A percentile compares a stretch with the other conserved stretches of the same genome.
These are phyloP conservation scores for Schizophyllum commune DNA, from an alignment of 1,284 basidiomycete species.

Conservation along the genomic window DNA sequence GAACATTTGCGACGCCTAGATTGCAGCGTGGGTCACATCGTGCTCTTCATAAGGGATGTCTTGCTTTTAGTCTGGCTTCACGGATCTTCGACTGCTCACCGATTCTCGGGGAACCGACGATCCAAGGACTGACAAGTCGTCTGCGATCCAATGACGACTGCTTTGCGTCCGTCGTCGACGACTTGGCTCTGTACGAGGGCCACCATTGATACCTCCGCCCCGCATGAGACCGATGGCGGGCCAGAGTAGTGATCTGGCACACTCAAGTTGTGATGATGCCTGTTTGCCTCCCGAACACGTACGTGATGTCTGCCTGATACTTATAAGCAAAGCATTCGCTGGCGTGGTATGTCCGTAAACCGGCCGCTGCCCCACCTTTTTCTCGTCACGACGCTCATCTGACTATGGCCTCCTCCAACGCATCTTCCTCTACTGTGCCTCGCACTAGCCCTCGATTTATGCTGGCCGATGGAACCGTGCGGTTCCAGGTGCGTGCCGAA, in stretches of 20 bases:
- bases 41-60: not conserved
- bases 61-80: not conserved
- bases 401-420: not conserved
- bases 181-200: no score
- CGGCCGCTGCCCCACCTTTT: no score
- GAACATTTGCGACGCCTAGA: not conserved
- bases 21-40: not conserved
- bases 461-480: not conserved
- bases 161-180: not conserved
- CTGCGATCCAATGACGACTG: not conserved
- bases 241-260: not conserved
- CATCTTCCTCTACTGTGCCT: not conserved
- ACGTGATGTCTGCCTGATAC: not conserved
- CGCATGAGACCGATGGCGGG: not conserved
- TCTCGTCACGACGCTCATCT: no score
- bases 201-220: not conserved
- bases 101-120: not conserved
- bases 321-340: no score
- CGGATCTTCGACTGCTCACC: not conserved
- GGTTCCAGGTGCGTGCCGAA: not conserved
- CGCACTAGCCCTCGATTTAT: not conserved
- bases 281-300: not conserved
- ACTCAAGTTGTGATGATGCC: not conserved
- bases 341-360: no score
- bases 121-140: not conserved